Evolutionary conservation across 805 yeast species (phyloP), one percentile per base, ranked within the genome.

Genomic region (Komagataella populi): DNA sequence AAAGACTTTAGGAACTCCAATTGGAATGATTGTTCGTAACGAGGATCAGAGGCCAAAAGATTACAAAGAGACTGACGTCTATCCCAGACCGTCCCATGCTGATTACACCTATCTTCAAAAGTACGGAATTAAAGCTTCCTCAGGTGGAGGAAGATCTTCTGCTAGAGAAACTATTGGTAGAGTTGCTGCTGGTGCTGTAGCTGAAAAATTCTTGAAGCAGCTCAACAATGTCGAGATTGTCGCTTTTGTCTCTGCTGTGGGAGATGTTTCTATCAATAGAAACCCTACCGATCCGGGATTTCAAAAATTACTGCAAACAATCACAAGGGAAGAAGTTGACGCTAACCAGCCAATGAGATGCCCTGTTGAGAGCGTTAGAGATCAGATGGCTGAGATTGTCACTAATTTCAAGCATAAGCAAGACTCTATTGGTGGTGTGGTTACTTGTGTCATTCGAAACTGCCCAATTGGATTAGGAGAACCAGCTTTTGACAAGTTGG

Each of bases 161-260:
- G 99, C 99, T 6, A 81, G 99, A 68, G 99, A 93, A 70, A 93
- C 99, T 46, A 93, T 93, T 60, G 99, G 99, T 53, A 81, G 99
- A 68, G 99, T 93, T 51, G 98, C 98, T 48, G 98, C 97, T 6
- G 97, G 97, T 63, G 98, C 96, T 50, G 82, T 93, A 67, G 99
- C 99, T 49, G 99, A 93, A 68, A 91, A 90, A 70, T 83, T 87
- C 56, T 76, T 93, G 62, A 63, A 70, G 49, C 81, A 84, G 59
- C 84, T 86, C 51, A 81, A 84, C 63, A 77, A 79, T 54, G 93
- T 93, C 48, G 98, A 91, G 68, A 87, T 93, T 60, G 96, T 93
- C 48, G 99, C 97, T 0, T 93, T 93, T 68, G 97, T 91, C 20
- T 80, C 93, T n/a, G 84, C 87, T 54, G 96, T 93, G 55, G 99